Evolutionary conservation across 306 rosid species (phyloP), one percentile per base, ranked within the genome.

Genomic region (Castanea mollissima): DNA sequence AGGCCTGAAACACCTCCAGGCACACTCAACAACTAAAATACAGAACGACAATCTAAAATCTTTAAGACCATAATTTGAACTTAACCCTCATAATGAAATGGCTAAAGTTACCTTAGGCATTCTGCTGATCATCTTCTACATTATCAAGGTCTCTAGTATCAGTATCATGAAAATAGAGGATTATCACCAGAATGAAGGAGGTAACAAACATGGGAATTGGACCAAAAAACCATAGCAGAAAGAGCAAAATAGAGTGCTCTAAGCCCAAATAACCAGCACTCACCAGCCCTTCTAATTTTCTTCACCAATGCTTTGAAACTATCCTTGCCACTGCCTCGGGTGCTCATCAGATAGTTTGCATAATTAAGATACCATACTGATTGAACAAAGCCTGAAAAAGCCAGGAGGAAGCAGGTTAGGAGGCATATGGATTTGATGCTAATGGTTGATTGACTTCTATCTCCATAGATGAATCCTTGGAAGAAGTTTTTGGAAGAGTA

Each of bases 221-320:
- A 23, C 98, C 97, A 55, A 93, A 93, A 83, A 93, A 87, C 98
- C 98, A 93, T 3, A 91, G 92, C 59, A 93, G 27, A 76, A 93
- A 55, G 62, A 82, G 98, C 97, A 79, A 91, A 91, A 74, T 91
- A 91, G 4, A 91, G 86, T 0, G 97, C 88, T 77, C 98, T 41
- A 44, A 91, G 91, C 55, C 97, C 98, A 8, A 91, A 86, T 69
- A 88, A 80, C 98, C 94, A 91, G 73, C 88, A 90, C 62, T 91
- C 88, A 71, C 96, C 78, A 10, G 92, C 98, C 13, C 92, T 88
- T 80, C 88, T 90, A 3, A 93, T 91, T 4, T 11, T 84, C 56
- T 77, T 20, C 64, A 38, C 75, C 74, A 70, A 82, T 10, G 11
- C 51, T 44, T 44, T 44, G 51, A 44, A 8, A 44, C 2, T 8